Conservation (phyloP, 768 basidiomycete species). For the Cystobasidium onofrii region DNA sequence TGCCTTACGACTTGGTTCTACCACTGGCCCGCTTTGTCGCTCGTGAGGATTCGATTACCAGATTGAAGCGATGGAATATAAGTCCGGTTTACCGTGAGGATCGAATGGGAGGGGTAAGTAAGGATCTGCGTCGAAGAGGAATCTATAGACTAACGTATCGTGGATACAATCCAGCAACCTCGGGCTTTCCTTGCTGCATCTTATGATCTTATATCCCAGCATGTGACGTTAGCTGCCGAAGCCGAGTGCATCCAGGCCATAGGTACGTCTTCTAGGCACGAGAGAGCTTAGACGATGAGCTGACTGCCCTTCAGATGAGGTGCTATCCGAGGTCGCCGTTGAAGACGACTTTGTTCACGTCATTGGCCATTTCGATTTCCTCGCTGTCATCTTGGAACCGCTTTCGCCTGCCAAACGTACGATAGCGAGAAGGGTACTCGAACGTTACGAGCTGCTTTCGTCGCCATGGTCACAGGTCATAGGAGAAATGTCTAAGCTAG, state of each 20-base stretch:
- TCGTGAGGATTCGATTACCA: slow-evolving; percentile 37
- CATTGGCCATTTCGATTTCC: slow-evolving; percentile 41
- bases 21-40: slow-evolving; percentile 40
- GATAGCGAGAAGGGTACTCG: slow-evolving; percentile 38
- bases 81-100: slow-evolving; percentile 40
- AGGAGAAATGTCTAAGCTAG: slow-evolving; percentile 39
- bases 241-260: slow-evolving; percentile 42
- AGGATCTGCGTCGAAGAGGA: not conserved
- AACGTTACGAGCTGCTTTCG: slow-evolving; percentile 35
- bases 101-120: slow-evolving; percentile 38
- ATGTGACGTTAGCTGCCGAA: slow-evolving; percentile 42
- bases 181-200: slow-evolving; percentile 40
- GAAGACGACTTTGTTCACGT: slow-evolving; percentile 34
- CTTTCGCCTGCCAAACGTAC: slow-evolving; percentile 35
- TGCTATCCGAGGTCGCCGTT: slow-evolving; percentile 1
- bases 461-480: slow-evolving; percentile 35
- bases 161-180: slow-evolving; percentile 32
- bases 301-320: too few species aligned
- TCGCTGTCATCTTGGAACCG: slow-evolving; percentile 39
- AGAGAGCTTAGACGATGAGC: too few species aligned
- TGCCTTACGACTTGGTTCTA: slow-evolving; percentile 32
- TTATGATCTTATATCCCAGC: slow-evolving; percentile 43
- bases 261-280: too few species aligned
- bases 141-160: too few species aligned
- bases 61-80: slow-evolving; percentile 44